Conservation (phyloP, 2,329 filamentous ascomycete species). For the Thelonectria discophora region DNA sequence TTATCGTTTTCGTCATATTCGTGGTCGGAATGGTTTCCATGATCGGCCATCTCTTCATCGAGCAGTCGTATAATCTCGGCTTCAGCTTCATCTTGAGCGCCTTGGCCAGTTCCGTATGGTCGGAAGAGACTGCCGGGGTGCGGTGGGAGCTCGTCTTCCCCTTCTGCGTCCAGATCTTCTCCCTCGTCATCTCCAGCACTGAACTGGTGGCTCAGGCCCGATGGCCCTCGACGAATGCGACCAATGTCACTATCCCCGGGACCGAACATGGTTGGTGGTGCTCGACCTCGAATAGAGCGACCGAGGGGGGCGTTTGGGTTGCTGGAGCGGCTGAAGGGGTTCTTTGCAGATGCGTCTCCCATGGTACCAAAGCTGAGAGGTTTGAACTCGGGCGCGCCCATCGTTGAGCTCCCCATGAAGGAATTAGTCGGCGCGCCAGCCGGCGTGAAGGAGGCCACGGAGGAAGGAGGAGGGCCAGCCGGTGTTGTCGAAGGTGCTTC, state of each 20-base stretch:
- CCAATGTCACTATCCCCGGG: no score
- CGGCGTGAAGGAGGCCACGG: constrained; percentile 64
- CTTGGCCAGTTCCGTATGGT: constrained; percentile 30
- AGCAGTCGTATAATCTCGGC: constrained; percentile 50
- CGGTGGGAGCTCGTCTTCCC: constrained; percentile 47
- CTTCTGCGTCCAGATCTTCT: constrained; percentile 46
- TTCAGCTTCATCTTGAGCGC: constrained; percentile 45
- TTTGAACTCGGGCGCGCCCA: constrained; percentile 53
- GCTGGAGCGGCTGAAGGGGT: constrained; percentile 50
- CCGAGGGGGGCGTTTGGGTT: constrained; percentile 56
- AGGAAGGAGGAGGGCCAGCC: constrained; percentile 60
- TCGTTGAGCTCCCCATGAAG: constrained; percentile 64
- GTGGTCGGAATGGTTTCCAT: constrained; percentile 46
- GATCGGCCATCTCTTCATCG: constrained; percentile 49
- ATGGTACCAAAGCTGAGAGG: constrained; percentile 51
- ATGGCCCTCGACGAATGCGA: constrained; percentile 51
- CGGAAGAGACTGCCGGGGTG: constrained; percentile 47
- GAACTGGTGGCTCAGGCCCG: constrained; percentile 58
- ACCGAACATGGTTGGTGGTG: no score
- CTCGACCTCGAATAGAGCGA: constrained; percentile 55
- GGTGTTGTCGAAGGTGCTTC: constrained; percentile 63
- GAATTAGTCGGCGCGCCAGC: constrained; percentile 64
- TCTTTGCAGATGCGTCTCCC: constrained; percentile 44
- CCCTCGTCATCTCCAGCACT: constrained; percentile 45
- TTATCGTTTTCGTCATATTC: constrained; percentile 53